Conservation (phyloP, 2,329 filamentous ascomycete species). For the Pestalotiopsis sp. region DNA sequence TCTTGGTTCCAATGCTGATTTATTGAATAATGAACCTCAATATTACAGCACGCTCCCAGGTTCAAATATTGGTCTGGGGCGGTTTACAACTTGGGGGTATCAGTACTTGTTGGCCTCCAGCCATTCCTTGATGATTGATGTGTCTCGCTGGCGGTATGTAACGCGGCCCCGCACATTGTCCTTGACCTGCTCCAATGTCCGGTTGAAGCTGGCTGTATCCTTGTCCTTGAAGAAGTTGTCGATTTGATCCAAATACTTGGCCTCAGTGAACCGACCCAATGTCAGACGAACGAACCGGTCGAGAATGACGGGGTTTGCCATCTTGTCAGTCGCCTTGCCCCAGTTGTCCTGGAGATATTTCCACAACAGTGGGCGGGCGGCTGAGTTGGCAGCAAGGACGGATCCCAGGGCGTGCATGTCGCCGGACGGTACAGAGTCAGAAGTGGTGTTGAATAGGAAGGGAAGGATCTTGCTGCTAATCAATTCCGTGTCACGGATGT, state of each 20-base stretch:
- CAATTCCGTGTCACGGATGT: slow-evolving; percentile 69
- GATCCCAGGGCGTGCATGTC: slow-evolving; percentile 85
- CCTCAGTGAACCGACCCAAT: slow-evolving; percentile 77
- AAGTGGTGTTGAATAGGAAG: slow-evolving; percentile 76
- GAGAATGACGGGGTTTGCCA: slow-evolving; percentile 83
- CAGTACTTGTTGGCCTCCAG: slow-evolving; percentile 56
- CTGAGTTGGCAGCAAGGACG: slow-evolving; percentile 72
- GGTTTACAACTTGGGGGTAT: not conserved
- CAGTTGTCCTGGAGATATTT: slow-evolving; percentile 85
- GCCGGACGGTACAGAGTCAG: slow-evolving; percentile 74
- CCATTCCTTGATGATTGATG: slow-evolving; percentile 77
- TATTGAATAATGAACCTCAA: not conserved
- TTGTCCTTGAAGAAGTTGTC: slow-evolving; percentile 82
- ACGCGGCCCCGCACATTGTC: slow-evolving; percentile 86
- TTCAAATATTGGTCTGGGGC: not conserved
- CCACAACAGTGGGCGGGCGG: slow-evolving; percentile 79
- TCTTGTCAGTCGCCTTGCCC: slow-evolving; percentile 69
- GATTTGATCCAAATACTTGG: slow-evolving; percentile 74
- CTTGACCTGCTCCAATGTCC: slow-evolving; percentile 81
- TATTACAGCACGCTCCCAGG: not conserved
- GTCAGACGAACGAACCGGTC: slow-evolving; percentile 85
- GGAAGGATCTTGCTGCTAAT: slow-evolving; percentile 67
- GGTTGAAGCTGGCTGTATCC: slow-evolving; percentile 84
- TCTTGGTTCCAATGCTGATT: not conserved
- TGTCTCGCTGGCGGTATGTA: slow-evolving; percentile 79